Conservation (phyloP, 2,329 filamentous ascomycete species). For the Dothideomycetes sp. region DNA sequence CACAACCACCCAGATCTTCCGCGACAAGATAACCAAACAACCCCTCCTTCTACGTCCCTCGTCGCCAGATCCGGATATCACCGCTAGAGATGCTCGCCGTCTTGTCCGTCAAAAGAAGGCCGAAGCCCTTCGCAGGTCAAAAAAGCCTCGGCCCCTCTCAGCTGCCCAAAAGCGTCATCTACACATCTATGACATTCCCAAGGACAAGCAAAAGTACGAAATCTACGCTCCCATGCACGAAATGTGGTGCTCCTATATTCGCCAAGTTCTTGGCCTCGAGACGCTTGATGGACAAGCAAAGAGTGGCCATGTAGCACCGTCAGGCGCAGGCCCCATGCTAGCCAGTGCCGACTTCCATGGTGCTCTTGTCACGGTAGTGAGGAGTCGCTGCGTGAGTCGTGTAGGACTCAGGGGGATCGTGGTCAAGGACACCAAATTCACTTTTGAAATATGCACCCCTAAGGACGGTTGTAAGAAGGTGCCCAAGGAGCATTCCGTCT, state of each 20-base stretch:
- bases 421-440: conserved; percentile 75
- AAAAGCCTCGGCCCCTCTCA: conserved; percentile 59
- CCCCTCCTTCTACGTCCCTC: conserved; percentile 69
- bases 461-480: conserved; percentile 62
- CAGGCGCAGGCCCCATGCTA: conserved; percentile 59
- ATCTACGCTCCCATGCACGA: conserved; percentile 67
- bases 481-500: conserved; percentile 84
- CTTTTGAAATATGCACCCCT: conserved; percentile 72
- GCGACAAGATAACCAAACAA: conserved; percentile 72
- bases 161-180: conserved; percentile 65
- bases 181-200: conserved; percentile 64
- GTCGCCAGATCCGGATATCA: conserved; percentile 47
- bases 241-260: conserved; percentile 78
- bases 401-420: conserved; percentile 82
- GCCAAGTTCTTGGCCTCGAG: conserved; percentile 59
- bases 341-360: conserved; percentile 86
- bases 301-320: conserved; percentile 41
- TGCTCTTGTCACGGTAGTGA: conserved; percentile 68
- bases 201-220: conserved; percentile 56
- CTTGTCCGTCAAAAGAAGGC: conserved; percentile 22
- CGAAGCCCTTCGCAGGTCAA: conserved; percentile 20
- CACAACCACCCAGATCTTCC: conserved; percentile 59
- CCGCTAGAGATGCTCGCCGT: conserved; percentile 41
- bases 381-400: conserved; percentile 67
- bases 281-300: conserved; percentile 13